Evolutionary conservation across 129 eudicot genomes (phyloP), one percentile per base, ranked within the genome.

Genomic region (Solidago caesia): DNA sequence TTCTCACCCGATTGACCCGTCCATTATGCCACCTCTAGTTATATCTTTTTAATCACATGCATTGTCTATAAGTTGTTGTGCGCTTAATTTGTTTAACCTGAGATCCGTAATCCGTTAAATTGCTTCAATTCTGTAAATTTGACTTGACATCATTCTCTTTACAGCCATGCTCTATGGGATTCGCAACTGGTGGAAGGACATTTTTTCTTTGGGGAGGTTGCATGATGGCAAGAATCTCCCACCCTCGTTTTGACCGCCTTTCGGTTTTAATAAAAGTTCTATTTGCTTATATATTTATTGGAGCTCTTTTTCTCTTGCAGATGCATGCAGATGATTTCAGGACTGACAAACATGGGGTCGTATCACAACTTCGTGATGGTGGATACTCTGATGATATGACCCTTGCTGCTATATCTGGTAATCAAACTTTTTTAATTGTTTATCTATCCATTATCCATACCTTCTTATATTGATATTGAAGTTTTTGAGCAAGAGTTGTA

Each of bases 351-450:
- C 92, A 87, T 78, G 91, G 96, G 72, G 93, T 94, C 52, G 93
- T 94, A 64, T 86, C 98, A 42, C 85, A 73, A 67, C 98, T 94
- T 82, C 88, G 84, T 77, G 93, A 94, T 63, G 98, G 98, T 58
- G 98, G 98, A 76, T 94, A 94, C 82, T 94, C 98, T 43, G 98
- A 94, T 83, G 98, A 94, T 77, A 94, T 94, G 98, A 94, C 98
- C 83, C 97, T 94, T 75, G 98, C 98, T 7, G 98, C 98, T 80
- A 94, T 94, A 75, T 84, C 98, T 14, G 97, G 98, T 94, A 85
- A 44, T 52, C 47, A 29, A 12, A 47, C 6, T 49, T 55, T 21
- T 57, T 5, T 60, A 8, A 13, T 71, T 7, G 0, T 39, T 16
- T 6, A 14, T 25, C 4, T 63, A 10, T 76, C 42, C 21, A 21